phyloP scores from a whole-genome alignment of 2,329 filamentous ascomycete species.

The Dothideomycetes sp. region DNA sequence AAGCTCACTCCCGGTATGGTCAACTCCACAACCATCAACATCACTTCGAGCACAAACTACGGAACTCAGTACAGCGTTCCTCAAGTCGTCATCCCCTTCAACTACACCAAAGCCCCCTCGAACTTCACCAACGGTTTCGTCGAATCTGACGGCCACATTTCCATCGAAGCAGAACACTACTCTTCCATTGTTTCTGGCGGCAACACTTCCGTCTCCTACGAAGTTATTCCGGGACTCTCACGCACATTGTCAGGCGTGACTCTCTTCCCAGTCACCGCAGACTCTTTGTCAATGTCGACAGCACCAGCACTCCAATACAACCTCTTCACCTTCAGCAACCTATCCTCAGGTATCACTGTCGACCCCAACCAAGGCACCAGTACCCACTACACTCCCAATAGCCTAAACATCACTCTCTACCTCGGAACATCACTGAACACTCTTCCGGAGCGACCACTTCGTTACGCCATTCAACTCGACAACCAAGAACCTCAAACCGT shows the following conservation, averaged over 20 bases:
- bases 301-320: slow-evolving; percentile 52
- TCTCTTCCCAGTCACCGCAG: slow-evolving; percentile 43
- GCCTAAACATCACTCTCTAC: slow-evolving; percentile 26
- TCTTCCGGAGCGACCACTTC: slow-evolving; percentile 21
- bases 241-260: slow-evolving; percentile 51
- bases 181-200: slow-evolving; percentile 17
- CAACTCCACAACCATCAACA: slow-evolving; percentile 38
- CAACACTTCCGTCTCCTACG: slow-evolving; percentile 35
- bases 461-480: slow-evolving; percentile 32
- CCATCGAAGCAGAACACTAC: slow-evolving; percentile 30
- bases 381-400: slow-evolving; percentile 25
- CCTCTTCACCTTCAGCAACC: slow-evolving; percentile 51
- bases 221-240: slow-evolving; percentile 46
- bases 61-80: slow-evolving; percentile 31
- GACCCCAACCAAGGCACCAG: slow-evolving; percentile 30
- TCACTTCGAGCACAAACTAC: slow-evolving; percentile 45
- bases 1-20: slow-evolving; percentile 32
- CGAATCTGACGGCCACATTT: slow-evolving; percentile 45
- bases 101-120: slow-evolving; percentile 39
- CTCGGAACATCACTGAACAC: slow-evolving; percentile 24
- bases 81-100: slow-evolving; percentile 47
- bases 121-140: slow-evolving; percentile 51
- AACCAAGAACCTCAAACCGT: slow-evolving; percentile 19
- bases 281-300: slow-evolving; percentile 40
- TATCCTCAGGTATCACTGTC: slow-evolving; percentile 24